These are phyloP conservation scores for Trichoderma brevicompactum DNA, from an alignment of 2,329 filamentous ascomycete species.

Conservation along the genomic window DNA sequence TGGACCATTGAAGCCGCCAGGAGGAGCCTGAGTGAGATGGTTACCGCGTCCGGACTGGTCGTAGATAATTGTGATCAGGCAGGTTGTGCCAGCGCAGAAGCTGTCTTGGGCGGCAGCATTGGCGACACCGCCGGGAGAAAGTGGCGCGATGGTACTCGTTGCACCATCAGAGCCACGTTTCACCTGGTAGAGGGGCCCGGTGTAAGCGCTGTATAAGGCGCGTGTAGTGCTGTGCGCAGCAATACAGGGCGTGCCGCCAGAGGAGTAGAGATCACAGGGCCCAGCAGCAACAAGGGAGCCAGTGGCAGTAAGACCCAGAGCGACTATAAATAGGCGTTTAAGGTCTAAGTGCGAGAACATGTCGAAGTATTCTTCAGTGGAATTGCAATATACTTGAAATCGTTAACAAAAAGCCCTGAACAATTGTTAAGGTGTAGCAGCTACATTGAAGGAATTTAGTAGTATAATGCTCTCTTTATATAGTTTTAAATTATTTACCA, in stretches of 20 bases:
- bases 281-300: not conserved
- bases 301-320: not conserved
- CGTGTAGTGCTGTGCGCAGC: constrained; percentile 19
- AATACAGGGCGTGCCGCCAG: constrained; percentile 14
- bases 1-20: constrained; percentile 5
- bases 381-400: not conserved
- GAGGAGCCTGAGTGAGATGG: constrained; percentile 19
- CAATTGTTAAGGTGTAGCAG: too few species aligned
- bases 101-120: constrained; percentile 13
- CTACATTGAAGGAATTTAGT: too few species aligned
- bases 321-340: not conserved
- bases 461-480: not conserved
- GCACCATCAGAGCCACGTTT: constrained; percentile 7
- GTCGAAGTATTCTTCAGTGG: not conserved
- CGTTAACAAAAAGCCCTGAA: too few species aligned
- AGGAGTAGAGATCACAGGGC: constrained; percentile 15
- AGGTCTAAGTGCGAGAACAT: not conserved
- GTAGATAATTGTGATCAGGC: constrained; percentile 18
- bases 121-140: constrained; percentile 1
- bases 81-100: constrained; percentile 10
- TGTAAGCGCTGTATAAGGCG: constrained; percentile 4
- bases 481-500: too few species aligned
- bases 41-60: constrained; percentile 17
- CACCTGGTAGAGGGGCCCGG: constrained; percentile 10
- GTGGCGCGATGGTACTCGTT: constrained; percentile 4